These are phyloP conservation scores for Piper longum DNA, from an alignment of 164 flowering plant genomes.

Conservation along the genomic window DNA sequence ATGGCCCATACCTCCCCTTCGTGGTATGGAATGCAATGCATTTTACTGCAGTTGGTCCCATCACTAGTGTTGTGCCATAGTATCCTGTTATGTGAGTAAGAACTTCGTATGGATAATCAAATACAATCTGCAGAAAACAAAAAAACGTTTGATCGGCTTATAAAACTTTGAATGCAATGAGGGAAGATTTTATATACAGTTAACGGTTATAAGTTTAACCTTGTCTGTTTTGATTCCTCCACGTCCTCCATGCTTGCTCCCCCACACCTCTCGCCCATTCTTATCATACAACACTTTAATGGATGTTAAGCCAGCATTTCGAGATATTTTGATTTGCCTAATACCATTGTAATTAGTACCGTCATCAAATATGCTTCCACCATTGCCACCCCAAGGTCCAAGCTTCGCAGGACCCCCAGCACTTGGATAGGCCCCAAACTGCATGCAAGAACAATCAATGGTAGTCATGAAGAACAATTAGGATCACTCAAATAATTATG, in stretches of 20 bases:
- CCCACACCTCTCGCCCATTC: slow-evolving; percentile 46
- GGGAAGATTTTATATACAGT: not conserved
- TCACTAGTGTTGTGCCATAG: slow-evolving; percentile 42
- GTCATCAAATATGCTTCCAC: slow-evolving; percentile 67
- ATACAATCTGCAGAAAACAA: slow-evolving; percentile 33
- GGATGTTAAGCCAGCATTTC: slow-evolving; percentile 38
- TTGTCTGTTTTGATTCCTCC: slow-evolving; percentile 45
- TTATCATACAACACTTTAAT: slow-evolving; percentile 53
- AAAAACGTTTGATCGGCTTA: not conserved
- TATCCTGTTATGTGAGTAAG: slow-evolving; percentile 59
- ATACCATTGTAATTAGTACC: slow-evolving; percentile 42
- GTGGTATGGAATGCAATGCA: slow-evolving; percentile 73
- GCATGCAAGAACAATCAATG: not conserved
- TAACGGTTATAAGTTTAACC: slow-evolving; percentile 17
- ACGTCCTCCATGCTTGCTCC: slow-evolving; percentile 61
- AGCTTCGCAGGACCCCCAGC: slow-evolving; percentile 24
- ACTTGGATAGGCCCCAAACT: slow-evolving; percentile 1
- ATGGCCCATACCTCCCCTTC: slow-evolving; percentile 59
- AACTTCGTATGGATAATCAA: slow-evolving; percentile 55
- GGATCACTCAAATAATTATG: too few species aligned
- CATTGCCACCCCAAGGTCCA: slow-evolving; percentile 87
- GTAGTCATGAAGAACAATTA: too few species aligned
- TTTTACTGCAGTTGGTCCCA: slow-evolving; percentile 61
- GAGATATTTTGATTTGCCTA: slow-evolving; percentile 45
- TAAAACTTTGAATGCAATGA: too few species aligned